Evolutionary conservation across 2,329 filamentous ascomycete species (phyloP).

Genomic region (Tolypocladium cylindrosporum): DNA sequence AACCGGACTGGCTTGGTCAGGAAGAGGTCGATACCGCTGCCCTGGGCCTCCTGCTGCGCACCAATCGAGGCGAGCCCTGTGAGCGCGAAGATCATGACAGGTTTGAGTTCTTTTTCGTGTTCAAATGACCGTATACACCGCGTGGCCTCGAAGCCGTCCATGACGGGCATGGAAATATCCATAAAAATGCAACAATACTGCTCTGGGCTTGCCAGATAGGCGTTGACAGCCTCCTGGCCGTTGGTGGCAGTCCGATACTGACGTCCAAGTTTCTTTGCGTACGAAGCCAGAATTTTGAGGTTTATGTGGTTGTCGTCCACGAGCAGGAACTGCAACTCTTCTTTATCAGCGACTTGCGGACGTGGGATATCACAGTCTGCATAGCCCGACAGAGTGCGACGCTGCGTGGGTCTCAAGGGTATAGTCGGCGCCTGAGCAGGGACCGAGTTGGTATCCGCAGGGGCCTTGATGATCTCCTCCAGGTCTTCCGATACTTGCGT

Average conservation of each 20-base stretch:
- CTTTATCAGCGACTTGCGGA: not conserved
- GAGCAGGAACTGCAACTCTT: slow-evolving; percentile 7
- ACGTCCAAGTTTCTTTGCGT: slow-evolving; percentile 16
- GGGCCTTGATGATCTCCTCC: not conserved
- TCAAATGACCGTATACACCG: slow-evolving; percentile 35
- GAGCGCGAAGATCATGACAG: slow-evolving; percentile 36
- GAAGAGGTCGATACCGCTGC: slow-evolving; percentile 40
- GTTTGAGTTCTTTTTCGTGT: slow-evolving; percentile 22
- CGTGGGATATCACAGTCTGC: not conserved
- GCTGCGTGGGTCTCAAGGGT: not conserved
- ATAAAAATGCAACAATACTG: slow-evolving; percentile 18
- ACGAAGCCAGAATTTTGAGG: slow-evolving; percentile 16
- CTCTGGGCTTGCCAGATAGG: slow-evolving; percentile 6
- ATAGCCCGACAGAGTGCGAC: not conserved
- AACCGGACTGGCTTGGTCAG: slow-evolving; percentile 40
- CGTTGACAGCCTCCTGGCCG: slow-evolving; percentile 16
- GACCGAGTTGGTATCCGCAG: not conserved
- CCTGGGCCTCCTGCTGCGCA: slow-evolving; percentile 39
- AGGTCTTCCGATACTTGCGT: not conserved
- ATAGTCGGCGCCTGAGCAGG: not conserved
- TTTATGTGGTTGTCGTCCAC: slow-evolving; percentile 29
- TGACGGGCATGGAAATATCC: slow-evolving; percentile 45
- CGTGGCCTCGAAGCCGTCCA: slow-evolving; percentile 38
- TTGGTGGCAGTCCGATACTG: slow-evolving; percentile 13
- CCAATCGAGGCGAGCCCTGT: slow-evolving; percentile 36